Conservation (phyloP, 306 rosid species). For the Acacia acuminata region DNA sequence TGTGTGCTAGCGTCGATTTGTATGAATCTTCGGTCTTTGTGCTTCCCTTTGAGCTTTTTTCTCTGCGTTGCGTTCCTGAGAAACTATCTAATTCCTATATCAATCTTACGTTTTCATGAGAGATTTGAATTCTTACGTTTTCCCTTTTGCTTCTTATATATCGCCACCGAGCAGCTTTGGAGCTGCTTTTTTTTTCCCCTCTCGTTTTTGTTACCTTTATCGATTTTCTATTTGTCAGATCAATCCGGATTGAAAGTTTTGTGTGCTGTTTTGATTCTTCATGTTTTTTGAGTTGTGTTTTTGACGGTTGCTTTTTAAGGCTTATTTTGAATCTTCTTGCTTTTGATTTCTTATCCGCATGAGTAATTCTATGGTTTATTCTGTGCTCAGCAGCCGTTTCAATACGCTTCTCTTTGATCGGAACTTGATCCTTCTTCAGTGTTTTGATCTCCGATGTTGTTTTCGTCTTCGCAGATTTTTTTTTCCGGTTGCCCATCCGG, state of each 20-base stretch:
- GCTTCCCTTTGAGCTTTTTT: neutral
- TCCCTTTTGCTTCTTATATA: neutral
- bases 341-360: neutral
- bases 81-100: neutral
- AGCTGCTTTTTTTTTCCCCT: neutral
- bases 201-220: neutral
- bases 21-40: neutral
- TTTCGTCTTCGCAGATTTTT: no score
- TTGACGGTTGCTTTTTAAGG: neutral
- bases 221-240: neutral
- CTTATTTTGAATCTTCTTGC: constrained; percentile 1
- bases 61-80: neutral
- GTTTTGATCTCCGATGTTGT: no score
- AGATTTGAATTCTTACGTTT: neutral
- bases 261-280: constrained; percentile 23
- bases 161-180: neutral
- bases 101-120: no score
- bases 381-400: neutral
- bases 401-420: no score
- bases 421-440: no score
- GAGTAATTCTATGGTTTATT: neutral
- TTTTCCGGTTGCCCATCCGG: no score
- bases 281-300: neutral
- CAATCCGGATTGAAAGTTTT: neutral
- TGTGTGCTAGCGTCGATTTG: neutral